Evolutionary conservation across 371 early-diverging fungal species (phyloP).

Genomic region (Mortierella sp.): DNA sequence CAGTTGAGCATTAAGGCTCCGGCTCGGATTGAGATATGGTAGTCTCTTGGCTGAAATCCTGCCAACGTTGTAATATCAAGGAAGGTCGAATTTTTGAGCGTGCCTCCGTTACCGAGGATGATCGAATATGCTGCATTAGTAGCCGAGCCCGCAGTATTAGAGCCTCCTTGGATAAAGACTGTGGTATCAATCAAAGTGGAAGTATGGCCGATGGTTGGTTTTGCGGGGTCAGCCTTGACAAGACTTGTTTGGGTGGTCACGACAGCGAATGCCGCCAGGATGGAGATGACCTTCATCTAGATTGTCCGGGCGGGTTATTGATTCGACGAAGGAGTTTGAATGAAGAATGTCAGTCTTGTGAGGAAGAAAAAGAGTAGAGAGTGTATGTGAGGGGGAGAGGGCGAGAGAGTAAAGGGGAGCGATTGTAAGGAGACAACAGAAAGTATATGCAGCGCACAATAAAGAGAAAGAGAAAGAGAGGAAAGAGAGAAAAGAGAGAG

Average conservation of each 20-base stretch:
- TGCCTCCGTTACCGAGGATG: conserved; percentile 7
- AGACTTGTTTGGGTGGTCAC: conserved; percentile 1
- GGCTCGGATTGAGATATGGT: conserved; percentile 3
- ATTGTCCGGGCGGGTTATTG: background rate
- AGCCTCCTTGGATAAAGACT: conserved; percentile 52
- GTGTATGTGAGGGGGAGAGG: background rate
- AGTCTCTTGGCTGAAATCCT: conserved; percentile 24
- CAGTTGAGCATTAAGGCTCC: conserved; percentile 24
- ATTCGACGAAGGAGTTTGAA: background rate
- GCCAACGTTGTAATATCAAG: conserved; percentile 20
- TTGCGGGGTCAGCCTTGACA: conserved; percentile 11
- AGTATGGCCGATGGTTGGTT: conserved; percentile 30
- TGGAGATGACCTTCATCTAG: conserved; percentile 23
- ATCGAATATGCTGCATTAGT: conserved; percentile 28
- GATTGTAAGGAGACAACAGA: background rate
- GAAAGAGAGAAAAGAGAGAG: background rate
- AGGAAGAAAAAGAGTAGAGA: background rate
- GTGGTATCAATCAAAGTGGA: conserved; percentile 28
- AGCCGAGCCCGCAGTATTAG: background rate
- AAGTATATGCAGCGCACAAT: background rate
- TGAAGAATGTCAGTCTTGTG: background rate
- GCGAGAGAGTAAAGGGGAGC: background rate
- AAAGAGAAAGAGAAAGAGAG: background rate
- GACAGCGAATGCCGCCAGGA: conserved; percentile 26
- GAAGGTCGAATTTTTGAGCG: conserved; percentile 2